These are phyloP conservation scores for Otatea glauca DNA, from an alignment of 176 grass and related monocot genomes.

Conservation along the genomic window DNA sequence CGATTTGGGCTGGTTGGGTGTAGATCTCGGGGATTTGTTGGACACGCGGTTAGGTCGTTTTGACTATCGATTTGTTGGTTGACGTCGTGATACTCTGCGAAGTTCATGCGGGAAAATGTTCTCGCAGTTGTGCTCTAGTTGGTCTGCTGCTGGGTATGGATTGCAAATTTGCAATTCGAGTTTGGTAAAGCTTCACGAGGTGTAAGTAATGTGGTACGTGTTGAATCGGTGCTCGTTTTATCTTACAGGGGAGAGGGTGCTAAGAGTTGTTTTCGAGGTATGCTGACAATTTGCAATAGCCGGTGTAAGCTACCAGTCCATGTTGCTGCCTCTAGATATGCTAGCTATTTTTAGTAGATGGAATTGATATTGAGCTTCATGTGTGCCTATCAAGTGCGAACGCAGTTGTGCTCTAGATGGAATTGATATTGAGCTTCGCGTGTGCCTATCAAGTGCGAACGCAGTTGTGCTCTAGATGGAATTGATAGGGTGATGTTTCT, in stretches of 20 bases:
- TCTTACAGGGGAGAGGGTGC: background rate
- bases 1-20: background rate
- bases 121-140: background rate
- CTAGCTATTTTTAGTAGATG: constrained; percentile 43
- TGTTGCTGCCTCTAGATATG: background rate
- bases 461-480: no score
- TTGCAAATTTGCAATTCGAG: background rate
- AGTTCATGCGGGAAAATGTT: background rate
- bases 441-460: background rate
- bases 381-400: background rate
- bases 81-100: background rate
- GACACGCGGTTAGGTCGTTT: background rate
- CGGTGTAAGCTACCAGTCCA: background rate
- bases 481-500: background rate
- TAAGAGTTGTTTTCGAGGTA: background rate
- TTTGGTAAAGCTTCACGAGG: background rate
- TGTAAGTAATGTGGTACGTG: background rate
- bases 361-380: background rate
- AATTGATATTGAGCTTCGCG: background rate
- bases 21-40: constrained; percentile 40
- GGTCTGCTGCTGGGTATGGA: background rate
- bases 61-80: background rate
- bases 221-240: background rate
- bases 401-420: background rate
- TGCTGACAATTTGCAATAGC: background rate